phyloP scores from a whole-genome alignment of 2,329 filamentous ascomycete genomes.

The Apiospora sp. region DNA sequence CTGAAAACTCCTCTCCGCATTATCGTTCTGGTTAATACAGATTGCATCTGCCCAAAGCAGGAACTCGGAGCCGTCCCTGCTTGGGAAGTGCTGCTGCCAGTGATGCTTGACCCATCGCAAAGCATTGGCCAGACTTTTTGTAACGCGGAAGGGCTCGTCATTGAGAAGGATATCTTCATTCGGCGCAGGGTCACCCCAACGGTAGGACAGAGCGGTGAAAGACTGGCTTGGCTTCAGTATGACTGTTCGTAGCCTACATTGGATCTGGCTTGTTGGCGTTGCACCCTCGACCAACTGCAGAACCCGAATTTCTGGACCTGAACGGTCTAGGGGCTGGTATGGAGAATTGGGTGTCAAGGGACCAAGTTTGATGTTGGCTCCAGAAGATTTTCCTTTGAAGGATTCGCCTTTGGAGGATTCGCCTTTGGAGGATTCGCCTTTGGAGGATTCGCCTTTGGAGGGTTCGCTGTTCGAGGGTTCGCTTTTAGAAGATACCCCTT shows the following conservation, averaged over 20 bases:
- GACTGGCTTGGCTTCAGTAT: neutral
- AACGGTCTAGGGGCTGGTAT: neutral
- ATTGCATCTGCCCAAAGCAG: neutral
- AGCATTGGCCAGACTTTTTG: neutral
- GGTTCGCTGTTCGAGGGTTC: no score
- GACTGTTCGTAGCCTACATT: neutral
- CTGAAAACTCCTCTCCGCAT: neutral
- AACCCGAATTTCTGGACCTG: neutral
- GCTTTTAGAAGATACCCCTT: no score
- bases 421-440: no score
- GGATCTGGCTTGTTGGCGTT: neutral
- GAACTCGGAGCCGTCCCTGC: neutral
- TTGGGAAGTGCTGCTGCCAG: neutral
- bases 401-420: no score
- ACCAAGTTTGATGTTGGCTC: neutral
- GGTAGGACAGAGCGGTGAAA: neutral
- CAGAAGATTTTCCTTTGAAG: no score
- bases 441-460: no score
- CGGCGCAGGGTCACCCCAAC: neutral
- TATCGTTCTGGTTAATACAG: neutral
- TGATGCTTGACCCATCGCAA: conserved; percentile 5
- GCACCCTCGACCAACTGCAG: neutral
- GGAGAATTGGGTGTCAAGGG: neutral
- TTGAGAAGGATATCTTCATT: neutral
- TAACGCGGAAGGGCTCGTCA: neutral